phyloP scores from a whole-genome alignment of 352 stramenopile genomes.

The Globisporangium megalacanthum region DNA sequence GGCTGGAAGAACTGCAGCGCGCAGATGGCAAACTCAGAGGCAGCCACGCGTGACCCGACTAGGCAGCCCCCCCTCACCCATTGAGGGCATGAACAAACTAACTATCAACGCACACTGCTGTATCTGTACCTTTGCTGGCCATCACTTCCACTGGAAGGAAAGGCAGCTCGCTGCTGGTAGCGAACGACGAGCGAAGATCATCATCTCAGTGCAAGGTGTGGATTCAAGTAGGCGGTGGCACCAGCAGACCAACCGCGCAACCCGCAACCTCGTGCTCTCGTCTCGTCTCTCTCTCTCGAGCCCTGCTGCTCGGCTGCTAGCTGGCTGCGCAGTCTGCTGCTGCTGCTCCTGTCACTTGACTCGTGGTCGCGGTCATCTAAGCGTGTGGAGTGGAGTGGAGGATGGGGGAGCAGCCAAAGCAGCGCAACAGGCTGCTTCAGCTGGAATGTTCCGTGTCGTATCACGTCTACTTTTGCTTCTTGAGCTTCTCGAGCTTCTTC shows the following conservation, averaged over 20 bases:
- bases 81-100: neutral
- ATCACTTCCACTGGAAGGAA: too few species aligned
- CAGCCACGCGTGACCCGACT: conserved; percentile 8
- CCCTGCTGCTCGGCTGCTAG: too few species aligned
- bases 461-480: conserved; percentile 53
- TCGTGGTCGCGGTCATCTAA: conserved; percentile 6
- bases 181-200: too few species aligned
- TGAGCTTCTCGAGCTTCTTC: conserved; percentile 77
- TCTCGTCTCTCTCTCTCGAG: neutral
- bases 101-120: neutral
- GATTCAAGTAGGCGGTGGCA: neutral
- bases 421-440: too few species aligned
- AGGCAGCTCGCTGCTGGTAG: too few species aligned
- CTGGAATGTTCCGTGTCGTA: neutral
- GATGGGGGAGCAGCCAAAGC: too few species aligned
- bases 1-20: conserved; percentile 63
- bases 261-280: conserved; percentile 4
- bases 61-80: too few species aligned
- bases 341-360: neutral
- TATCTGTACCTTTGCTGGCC: too few species aligned
- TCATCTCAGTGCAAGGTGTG: too few species aligned
- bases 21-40: conserved; percentile 38
- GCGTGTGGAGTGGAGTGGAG: neutral
- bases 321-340: neutral
- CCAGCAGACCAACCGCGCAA: neutral